A percentile compares a stretch with the other conserved stretches of the same genome.
These are phyloP conservation scores for Claviceps humidiphila DNA, from an alignment of 2,329 filamentous ascomycete species.

Conservation along the genomic window DNA sequence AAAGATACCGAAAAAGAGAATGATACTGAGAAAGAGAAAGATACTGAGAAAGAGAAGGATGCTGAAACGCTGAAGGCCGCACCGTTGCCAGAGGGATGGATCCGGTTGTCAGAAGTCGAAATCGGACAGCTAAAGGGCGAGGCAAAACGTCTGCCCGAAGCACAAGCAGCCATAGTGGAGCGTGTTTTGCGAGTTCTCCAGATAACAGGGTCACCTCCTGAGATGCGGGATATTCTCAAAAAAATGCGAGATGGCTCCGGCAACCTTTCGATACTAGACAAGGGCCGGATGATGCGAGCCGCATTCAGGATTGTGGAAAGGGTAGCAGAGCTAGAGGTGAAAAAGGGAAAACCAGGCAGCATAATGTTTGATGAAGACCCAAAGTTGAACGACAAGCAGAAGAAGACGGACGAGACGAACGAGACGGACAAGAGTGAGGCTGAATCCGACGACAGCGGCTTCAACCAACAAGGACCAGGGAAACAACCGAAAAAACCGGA, in stretches of 20 bases:
- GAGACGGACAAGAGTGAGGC: constrained; percentile 10
- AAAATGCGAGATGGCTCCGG: constrained; percentile 44
- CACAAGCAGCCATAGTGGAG: constrained; percentile 46
- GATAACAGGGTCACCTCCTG: constrained; percentile 54
- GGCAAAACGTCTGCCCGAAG: constrained; percentile 47
- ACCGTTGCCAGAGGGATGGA: constrained; percentile 33
- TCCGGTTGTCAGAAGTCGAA: constrained; percentile 32
- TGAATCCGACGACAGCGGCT: constrained; percentile 11
- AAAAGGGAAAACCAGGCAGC: constrained; percentile 10
- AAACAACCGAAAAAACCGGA: constrained; percentile 23
- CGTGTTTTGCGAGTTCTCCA: constrained; percentile 49
- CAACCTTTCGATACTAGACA: constrained; percentile 30
- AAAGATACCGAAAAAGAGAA: too few relatives aligned
- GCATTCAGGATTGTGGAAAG: constrained; percentile 24
- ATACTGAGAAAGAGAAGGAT: too few relatives aligned
- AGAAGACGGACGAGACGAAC: constrained; percentile 4
- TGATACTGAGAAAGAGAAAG: neutral
- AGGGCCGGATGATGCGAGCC: constrained; percentile 23
- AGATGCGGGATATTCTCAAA: constrained; percentile 45
- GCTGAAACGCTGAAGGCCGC: constrained; percentile 14
- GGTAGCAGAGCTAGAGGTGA: constrained; percentile 17
- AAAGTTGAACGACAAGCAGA: constrained; percentile 10
- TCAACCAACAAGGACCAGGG: constrained; percentile 15
- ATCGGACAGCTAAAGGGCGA: constrained; percentile 43
- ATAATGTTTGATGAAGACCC: constrained; percentile 13